phyloP scores from a whole-genome alignment of 768 basidiomycete species.

The Termitomyces sp. region DNA sequence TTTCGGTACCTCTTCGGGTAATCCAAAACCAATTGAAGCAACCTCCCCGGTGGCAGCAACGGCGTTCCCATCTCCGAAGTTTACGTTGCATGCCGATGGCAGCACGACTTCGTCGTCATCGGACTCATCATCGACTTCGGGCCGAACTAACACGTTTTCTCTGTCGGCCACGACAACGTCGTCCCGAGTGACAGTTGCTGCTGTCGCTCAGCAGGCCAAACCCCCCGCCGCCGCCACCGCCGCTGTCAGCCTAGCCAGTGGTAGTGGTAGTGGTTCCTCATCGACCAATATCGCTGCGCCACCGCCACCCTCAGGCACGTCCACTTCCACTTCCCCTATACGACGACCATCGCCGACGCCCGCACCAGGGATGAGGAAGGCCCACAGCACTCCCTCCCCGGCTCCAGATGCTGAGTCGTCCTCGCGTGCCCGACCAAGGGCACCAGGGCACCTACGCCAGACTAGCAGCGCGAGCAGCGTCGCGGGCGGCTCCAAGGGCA shows the following conservation, averaged over 20 bases:
- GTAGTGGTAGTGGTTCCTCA: background rate
- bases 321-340: background rate
- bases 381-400: background rate
- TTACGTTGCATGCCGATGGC: constrained; percentile 6
- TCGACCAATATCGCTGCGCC: background rate
- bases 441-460: constrained; percentile 11
- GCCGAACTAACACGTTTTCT: constrained; percentile 9
- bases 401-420: constrained; percentile 2
- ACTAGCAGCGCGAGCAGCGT: constrained; percentile 14
- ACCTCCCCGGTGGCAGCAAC: background rate
- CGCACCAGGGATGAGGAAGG: background rate
- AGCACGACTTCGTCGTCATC: constrained; percentile 13
- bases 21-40: background rate
- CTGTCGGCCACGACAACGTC: constrained; percentile 1
- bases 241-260: background rate
- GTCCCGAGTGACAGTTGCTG: background rate
- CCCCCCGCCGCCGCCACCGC: background rate
- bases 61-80: background rate
- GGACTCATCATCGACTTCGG: constrained; percentile 4
- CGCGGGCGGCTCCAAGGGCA: constrained; percentile 1
- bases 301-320: background rate
- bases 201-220: background rate
- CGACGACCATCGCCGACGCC: background rate
- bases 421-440: constrained; percentile 3
- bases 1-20: background rate